These are phyloP conservation scores for Magnaporthiopsis incrustans DNA, from an alignment of 2,329 filamentous ascomycete species.

Conservation along the genomic window DNA sequence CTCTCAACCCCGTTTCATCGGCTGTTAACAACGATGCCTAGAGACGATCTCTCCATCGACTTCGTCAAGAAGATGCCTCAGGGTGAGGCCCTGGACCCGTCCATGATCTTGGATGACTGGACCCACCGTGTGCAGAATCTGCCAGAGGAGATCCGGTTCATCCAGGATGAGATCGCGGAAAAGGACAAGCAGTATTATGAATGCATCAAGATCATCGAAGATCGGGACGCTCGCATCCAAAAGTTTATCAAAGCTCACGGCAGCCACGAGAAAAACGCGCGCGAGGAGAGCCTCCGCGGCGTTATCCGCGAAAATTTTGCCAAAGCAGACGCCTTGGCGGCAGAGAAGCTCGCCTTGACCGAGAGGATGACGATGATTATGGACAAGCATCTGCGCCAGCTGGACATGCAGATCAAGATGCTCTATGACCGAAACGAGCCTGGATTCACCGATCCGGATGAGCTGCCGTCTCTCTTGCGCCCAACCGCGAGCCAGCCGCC, in stretches of 20 bases:
- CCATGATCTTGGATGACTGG: slow-evolving; percentile 71
- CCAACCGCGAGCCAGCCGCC: slow-evolving; percentile 41
- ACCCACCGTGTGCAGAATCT: slow-evolving; percentile 68
- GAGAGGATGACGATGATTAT: slow-evolving; percentile 53
- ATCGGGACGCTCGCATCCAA: slow-evolving; percentile 67
- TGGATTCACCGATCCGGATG: slow-evolving; percentile 53
- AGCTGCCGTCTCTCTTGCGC: slow-evolving; percentile 55
- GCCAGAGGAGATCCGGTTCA: slow-evolving; percentile 73
- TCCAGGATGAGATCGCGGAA: slow-evolving; percentile 75
- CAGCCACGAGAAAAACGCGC: slow-evolving; percentile 64
- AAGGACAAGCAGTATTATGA: slow-evolving; percentile 69
- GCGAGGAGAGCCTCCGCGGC: slow-evolving; percentile 61
- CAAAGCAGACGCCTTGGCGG: slow-evolving; percentile 60
- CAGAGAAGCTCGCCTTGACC: slow-evolving; percentile 65
- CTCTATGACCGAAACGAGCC: slow-evolving; percentile 54
- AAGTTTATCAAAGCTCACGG: slow-evolving; percentile 74
- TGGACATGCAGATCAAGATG: slow-evolving; percentile 54
- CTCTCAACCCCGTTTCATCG: slow-evolving; percentile 5
- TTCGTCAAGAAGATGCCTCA: slow-evolving; percentile 60
- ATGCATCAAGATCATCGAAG: slow-evolving; percentile 59
- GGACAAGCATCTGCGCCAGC: slow-evolving; percentile 55
- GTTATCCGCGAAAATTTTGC: slow-evolving; percentile 61
- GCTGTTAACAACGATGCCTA: slow-evolving; percentile 58
- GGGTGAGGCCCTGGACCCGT: slow-evolving; percentile 53
- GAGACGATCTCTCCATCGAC: slow-evolving; percentile 65